These are phyloP conservation scores for Morella rubra DNA, from an alignment of 306 rosid genomes.

Conservation along the genomic window DNA sequence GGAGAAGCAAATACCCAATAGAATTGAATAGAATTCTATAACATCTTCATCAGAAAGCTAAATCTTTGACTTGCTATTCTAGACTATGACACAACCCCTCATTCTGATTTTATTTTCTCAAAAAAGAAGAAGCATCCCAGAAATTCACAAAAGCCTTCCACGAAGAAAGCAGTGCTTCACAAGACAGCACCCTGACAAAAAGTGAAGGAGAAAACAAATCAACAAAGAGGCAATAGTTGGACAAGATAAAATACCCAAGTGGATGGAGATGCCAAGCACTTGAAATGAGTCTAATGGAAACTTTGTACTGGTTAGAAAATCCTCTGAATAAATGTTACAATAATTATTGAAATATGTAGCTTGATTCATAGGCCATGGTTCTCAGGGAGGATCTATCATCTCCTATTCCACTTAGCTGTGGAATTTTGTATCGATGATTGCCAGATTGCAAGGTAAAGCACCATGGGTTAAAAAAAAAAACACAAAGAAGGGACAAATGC, in stretches of 20 bases:
- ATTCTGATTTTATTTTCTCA: not conserved
- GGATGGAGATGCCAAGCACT: not conserved
- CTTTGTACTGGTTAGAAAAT: not conserved
- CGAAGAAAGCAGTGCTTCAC: too few species aligned
- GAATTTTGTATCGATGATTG: not conserved
- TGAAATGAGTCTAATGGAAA: not conserved
- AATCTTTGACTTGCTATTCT: not conserved
- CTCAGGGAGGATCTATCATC: not conserved
- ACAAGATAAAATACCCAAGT: not conserved
- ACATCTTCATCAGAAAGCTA: not conserved
- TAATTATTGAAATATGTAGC: not conserved
- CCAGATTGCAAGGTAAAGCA: too few species aligned
- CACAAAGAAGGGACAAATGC: too few species aligned
- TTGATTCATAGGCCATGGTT: not conserved
- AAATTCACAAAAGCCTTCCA: not conserved
- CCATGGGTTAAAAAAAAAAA: too few species aligned
- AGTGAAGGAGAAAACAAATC: too few species aligned
- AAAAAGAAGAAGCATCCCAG: not conserved
- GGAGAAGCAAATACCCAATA: constrained; percentile 22
- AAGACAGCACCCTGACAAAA: not conserved
- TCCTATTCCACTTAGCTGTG: not conserved
- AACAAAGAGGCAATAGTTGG: not conserved
- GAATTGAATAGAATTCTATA: not conserved
- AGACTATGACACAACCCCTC: not conserved
- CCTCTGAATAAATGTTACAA: not conserved